Percentiles rank a stretch among this genome's conserved stretches.
phyloP scores from a whole-genome alignment of 352 stramenopile genomes.

The Phytophthora fragariae region DNA sequence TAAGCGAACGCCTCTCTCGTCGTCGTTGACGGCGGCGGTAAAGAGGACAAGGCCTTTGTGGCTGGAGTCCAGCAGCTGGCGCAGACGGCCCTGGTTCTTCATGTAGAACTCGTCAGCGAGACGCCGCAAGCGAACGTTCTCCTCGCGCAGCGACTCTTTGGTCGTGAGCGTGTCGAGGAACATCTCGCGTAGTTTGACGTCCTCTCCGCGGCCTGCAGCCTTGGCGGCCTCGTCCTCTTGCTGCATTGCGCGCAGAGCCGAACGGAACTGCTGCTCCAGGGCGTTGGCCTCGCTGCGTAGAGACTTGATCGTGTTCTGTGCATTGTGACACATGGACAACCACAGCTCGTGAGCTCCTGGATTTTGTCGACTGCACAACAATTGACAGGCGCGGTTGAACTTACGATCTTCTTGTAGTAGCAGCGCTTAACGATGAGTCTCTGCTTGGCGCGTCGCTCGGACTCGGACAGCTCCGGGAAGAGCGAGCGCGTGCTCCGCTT shows the following conservation, averaged over 20 bases:
- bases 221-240: constrained; percentile 36
- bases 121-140: constrained; percentile 70
- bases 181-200: constrained; percentile 43
- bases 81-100: constrained; percentile 78
- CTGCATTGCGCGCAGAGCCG: constrained; percentile 43
- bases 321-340: constrained; percentile 16
- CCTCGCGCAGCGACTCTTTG: constrained; percentile 67
- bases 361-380: constrained; percentile 33
- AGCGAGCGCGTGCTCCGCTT: constrained; percentile 64
- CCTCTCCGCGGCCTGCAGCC: constrained; percentile 15
- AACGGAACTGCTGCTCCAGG: constrained; percentile 52
- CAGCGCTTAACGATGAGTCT: constrained; percentile 75
- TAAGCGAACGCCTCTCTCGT: constrained; percentile 22
- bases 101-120: constrained; percentile 81
- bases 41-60: constrained; percentile 53
- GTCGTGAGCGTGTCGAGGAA: constrained; percentile 54
- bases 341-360: constrained; percentile 31
- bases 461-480: constrained; percentile 51
- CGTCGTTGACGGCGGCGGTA: constrained; percentile 32
- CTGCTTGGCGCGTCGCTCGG: constrained; percentile 69
- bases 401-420: constrained; percentile 87
- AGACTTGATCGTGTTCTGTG: constrained; percentile 73
- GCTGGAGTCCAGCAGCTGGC: constrained; percentile 66
- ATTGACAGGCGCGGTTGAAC: constrained; percentile 27
- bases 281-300: constrained; percentile 57